phyloP scores from a whole-genome alignment of 805 yeast species.

The Starmerella apis region DNA sequence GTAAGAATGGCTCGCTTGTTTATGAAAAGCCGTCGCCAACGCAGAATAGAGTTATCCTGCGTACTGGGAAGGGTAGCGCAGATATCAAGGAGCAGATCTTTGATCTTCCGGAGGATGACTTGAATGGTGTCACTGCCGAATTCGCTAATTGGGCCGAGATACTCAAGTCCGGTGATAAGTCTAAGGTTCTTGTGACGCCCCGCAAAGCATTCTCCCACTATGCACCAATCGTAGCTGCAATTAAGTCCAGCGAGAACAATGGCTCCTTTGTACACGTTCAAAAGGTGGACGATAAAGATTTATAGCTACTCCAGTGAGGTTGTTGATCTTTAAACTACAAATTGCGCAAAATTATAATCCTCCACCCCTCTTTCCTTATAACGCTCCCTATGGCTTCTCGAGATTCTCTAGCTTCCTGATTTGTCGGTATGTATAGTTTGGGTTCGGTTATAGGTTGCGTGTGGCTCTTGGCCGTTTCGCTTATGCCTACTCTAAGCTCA shows the following conservation, averaged over 20 bases:
- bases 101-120: conserved; percentile 29
- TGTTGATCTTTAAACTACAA: too few relatives aligned
- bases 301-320: too few relatives aligned
- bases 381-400: too few relatives aligned
- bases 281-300: conserved; percentile 8
- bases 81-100: conserved; percentile 28
- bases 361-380: too few relatives aligned
- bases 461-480: conserved; percentile 7
- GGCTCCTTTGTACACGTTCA: conserved; percentile 34
- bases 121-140: conserved; percentile 50
- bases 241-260: conserved; percentile 47
- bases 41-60: conserved; percentile 23
- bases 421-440: too few relatives aligned
- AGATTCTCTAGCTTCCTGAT: too few relatives aligned
- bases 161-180: conserved; percentile 51
- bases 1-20: conserved; percentile 63
- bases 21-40: conserved; percentile 53
- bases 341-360: too few relatives aligned
- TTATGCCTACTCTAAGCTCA: not conserved
- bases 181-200: conserved; percentile 45
- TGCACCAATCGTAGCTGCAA: conserved; percentile 77
- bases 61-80: conserved; percentile 26
- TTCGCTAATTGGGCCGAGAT: conserved; percentile 50
- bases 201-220: conserved; percentile 82
- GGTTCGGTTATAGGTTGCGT: not conserved